Percentiles rank a stretch among this genome's conserved stretches.
Evolutionary conservation across 768 basidiomycete species (phyloP).

Genomic region (Boletus rubroflammeus): DNA sequence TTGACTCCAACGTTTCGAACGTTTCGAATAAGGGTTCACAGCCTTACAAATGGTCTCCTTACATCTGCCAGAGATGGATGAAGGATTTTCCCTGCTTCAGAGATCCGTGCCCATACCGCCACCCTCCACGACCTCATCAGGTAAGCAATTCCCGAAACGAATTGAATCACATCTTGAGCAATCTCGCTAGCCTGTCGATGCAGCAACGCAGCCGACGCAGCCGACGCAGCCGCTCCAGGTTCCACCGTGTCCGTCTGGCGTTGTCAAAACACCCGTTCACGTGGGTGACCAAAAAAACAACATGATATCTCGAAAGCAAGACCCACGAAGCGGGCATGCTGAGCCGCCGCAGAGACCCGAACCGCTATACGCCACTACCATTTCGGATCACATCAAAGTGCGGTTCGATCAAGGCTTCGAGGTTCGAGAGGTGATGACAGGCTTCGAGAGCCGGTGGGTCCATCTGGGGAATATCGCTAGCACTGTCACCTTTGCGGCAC

Average conservation of each 20-base stretch:
- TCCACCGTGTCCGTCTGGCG: background rate
- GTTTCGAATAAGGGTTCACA: constrained; percentile 1
- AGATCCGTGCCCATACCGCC: constrained; percentile 1
- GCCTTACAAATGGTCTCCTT: accelerated
- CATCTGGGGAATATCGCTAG: constrained; percentile 49
- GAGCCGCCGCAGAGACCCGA: constrained; percentile 14
- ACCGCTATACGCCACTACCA: constrained; percentile 26
- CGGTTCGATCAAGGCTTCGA: constrained; percentile 59
- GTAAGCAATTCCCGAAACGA: constrained; percentile 4
- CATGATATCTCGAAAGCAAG: background rate
- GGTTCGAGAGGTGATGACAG: constrained; percentile 54
- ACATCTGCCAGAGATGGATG: constrained; percentile 9
- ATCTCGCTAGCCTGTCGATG: background rate
- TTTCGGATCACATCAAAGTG: constrained; percentile 56
- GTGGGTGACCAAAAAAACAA: background rate
- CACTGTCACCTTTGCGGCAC: constrained; percentile 28
- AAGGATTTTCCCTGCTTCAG: background rate
- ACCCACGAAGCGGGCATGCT: background rate
- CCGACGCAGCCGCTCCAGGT: background rate
- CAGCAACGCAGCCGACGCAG: background rate
- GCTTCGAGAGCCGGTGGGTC: constrained; percentile 67
- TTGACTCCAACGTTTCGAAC: constrained; percentile 12
- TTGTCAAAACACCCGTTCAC: background rate
- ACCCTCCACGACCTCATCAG: constrained; percentile 4
- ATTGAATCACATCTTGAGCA: background rate